Percentiles rank a stretch among this genome's conserved stretches.
phyloP scores from a whole-genome alignment of 192 early-diverging fungal genomes.

The Gigaspora rosea region DNA sequence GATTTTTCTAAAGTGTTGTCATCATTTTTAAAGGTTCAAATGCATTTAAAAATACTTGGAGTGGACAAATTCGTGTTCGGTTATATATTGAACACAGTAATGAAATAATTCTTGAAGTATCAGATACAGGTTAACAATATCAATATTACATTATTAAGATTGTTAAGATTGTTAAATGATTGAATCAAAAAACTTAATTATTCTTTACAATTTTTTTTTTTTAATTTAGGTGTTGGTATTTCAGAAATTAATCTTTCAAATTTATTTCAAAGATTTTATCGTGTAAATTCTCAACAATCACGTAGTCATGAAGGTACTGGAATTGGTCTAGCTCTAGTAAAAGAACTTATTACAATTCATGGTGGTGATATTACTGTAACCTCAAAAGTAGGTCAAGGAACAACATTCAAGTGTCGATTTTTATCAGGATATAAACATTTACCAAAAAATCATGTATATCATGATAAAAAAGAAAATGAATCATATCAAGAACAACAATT shows the following conservation, averaged over 20 bases:
- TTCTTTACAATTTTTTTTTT: too few relatives aligned
- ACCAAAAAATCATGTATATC: conserved; percentile 41
- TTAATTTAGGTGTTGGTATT: conserved; percentile 44
- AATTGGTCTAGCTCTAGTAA: too few relatives aligned
- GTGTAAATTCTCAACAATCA: too few relatives aligned
- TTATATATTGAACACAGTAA: conserved; percentile 48
- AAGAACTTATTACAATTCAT: not conserved
- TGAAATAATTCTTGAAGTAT: conserved; percentile 8
- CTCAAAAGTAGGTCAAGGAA: conserved; percentile 46
- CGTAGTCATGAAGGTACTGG: too few relatives aligned
- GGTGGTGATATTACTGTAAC: conserved; percentile 48
- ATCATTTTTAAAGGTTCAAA: conserved; percentile 35
- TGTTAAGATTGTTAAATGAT: too few relatives aligned
- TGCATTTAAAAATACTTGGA: conserved; percentile 51
- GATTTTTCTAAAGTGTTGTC: too few relatives aligned
- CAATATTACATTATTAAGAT: too few relatives aligned
- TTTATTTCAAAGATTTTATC: conserved; percentile 61
- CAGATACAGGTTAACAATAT: too few relatives aligned
- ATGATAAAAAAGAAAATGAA: not conserved
- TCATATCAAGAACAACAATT: not conserved
- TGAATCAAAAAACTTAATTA: too few relatives aligned
- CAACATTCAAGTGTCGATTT: conserved; percentile 50
- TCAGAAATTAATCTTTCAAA: conserved; percentile 45
- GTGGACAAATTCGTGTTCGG: conserved; percentile 51
- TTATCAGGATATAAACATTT: conserved; percentile 52